These are phyloP conservation scores for Pezicula neosporulosa DNA, from an alignment of 2,329 filamentous ascomycete genomes.

Conservation along the genomic window DNA sequence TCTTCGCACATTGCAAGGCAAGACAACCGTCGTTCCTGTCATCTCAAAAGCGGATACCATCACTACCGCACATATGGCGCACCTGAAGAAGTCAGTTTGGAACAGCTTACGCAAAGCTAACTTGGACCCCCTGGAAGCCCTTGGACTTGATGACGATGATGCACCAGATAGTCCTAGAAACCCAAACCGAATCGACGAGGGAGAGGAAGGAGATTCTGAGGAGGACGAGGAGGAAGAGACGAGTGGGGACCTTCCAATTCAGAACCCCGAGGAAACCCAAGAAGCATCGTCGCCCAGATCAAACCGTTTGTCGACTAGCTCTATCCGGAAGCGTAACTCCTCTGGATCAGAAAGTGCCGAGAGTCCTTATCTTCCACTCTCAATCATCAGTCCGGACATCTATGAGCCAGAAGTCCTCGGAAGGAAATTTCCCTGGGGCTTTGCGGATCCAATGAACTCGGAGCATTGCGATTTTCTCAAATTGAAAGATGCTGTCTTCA, in stretches of 20 bases:
- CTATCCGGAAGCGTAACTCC: constrained; percentile 26
- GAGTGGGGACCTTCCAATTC: constrained; percentile 36
- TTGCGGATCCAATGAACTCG: constrained; percentile 87
- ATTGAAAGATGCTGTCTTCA: constrained; percentile 88
- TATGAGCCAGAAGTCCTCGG: constrained; percentile 80
- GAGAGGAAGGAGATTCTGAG: constrained; percentile 40
- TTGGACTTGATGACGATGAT: constrained; percentile 77
- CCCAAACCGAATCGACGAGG: constrained; percentile 49
- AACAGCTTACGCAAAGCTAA: constrained; percentile 80
- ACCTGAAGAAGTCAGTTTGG: constrained; percentile 88
- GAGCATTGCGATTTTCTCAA: constrained; percentile 92
- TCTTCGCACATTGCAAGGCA: constrained; percentile 80
- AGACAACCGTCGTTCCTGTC: constrained; percentile 92
- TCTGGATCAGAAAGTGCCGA: constrained; percentile 45
- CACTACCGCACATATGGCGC: constrained; percentile 90
- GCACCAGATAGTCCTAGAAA: constrained; percentile 48
- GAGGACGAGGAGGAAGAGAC: constrained; percentile 24
- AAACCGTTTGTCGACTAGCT: constrained; percentile 27
- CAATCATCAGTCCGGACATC: constrained; percentile 88
- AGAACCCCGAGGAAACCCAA: constrained; percentile 13
- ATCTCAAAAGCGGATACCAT: constrained; percentile 97
- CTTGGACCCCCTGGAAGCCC: constrained; percentile 81
- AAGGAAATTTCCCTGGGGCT: constrained; percentile 93
- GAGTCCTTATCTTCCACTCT: constrained; percentile 76
- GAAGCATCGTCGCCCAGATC: constrained; percentile 27